phyloP scores from a whole-genome alignment of 129 eudicot species.

The Flaveria brownii region DNA sequence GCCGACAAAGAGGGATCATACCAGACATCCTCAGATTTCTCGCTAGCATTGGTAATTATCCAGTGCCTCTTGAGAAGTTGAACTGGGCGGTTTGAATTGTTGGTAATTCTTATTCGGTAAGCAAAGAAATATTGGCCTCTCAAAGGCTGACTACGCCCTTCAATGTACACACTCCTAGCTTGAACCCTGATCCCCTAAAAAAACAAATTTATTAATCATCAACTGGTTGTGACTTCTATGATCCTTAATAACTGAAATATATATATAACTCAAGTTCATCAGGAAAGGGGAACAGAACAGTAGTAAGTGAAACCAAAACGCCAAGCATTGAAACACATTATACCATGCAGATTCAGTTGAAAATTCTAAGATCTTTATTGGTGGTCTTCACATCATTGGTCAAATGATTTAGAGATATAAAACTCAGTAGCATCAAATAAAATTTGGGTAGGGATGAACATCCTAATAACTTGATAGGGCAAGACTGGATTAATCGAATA shows the following conservation, averaged over 20 bases:
- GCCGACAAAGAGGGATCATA: conserved; percentile 33
- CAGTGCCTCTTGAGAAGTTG: conserved; percentile 93
- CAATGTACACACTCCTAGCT: conserved; percentile 90
- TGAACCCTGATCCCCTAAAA: conserved; percentile 88
- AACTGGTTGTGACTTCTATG: conserved; percentile 8
- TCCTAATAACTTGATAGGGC: not conserved
- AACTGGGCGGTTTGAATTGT: conserved; percentile 81
- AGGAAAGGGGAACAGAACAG: not conserved
- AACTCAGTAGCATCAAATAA: not conserved
- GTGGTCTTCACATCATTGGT: not conserved
- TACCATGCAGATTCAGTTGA: no score
- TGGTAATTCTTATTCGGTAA: conserved; percentile 89
- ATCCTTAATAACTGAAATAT: not conserved
- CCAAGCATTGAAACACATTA: not conserved
- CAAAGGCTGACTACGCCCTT: conserved; percentile 82
- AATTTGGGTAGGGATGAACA: not conserved
- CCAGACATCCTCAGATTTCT: conserved; percentile 88
- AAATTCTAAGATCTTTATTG: no score
- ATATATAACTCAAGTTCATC: conserved; percentile 11
- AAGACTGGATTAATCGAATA: not conserved
- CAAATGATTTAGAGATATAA: not conserved
- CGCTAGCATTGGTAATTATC: conserved; percentile 94
- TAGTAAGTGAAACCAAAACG: not conserved
- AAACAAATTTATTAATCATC: not conserved
- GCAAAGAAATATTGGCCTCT: conserved; percentile 86